Percentiles rank a stretch among this genome's conserved stretches.
Evolutionary conservation across 2,329 filamentous ascomycete genomes (phyloP).

Genomic region (Ophiocordyceps sinensis): DNA sequence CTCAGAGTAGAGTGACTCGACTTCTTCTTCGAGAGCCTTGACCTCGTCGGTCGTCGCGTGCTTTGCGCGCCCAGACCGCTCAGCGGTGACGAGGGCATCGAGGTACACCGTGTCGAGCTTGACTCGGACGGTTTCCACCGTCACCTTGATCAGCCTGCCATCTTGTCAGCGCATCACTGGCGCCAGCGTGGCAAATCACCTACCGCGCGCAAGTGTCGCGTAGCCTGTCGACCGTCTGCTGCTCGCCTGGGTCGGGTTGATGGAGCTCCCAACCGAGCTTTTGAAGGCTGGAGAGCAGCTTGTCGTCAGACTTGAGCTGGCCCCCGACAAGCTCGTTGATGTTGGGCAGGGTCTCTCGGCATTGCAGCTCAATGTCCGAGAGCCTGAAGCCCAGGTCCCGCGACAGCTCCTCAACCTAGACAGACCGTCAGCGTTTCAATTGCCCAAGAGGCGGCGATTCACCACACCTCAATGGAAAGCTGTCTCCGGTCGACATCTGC

Average conservation of each 20-base stretch:
- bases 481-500: slow-evolving; percentile 24
- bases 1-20: slow-evolving; percentile 56
- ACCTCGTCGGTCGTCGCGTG: slow-evolving; percentile 24
- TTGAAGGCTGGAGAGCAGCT: slow-evolving; percentile 48
- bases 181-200: slow-evolving; percentile 1
- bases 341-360: slow-evolving; percentile 25
- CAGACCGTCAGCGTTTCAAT: not conserved
- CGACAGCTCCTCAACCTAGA: slow-evolving; percentile 32
- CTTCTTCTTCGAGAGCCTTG: slow-evolving; percentile 42
- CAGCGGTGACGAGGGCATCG: slow-evolving; percentile 22
- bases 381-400: slow-evolving; percentile 30
- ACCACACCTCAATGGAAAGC: slow-evolving; percentile 23
- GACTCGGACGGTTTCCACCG: slow-evolving; percentile 38
- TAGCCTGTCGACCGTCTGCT: slow-evolving; percentile 38
- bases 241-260: slow-evolving; percentile 34
- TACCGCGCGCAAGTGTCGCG: slow-evolving; percentile 43
- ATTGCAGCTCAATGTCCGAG: slow-evolving; percentile 36
- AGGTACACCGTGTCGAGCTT: slow-evolving; percentile 42
- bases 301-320: slow-evolving; percentile 47
- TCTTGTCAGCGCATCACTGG: not conserved
- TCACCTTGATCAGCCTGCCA: slow-evolving; percentile 39
- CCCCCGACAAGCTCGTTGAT: slow-evolving; percentile 34
- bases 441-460: not conserved
- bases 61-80: slow-evolving; percentile 12
- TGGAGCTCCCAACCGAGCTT: slow-evolving; percentile 50